Evolutionary conservation across 1,284 basidiomycete species (phyloP).

Genomic region (Heimioporus retisporus): DNA sequence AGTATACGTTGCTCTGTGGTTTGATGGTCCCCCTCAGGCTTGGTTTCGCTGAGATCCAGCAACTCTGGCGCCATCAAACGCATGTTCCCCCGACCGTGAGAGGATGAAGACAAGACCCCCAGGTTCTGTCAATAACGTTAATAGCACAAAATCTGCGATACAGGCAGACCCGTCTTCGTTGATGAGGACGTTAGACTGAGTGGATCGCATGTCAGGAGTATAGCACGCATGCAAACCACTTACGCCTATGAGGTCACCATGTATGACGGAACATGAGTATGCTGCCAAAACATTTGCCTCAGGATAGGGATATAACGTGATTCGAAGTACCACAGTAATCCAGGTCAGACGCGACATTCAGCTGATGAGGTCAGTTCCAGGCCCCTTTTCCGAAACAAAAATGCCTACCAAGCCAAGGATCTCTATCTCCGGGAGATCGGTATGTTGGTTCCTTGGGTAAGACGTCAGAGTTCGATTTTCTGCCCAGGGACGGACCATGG

Average conservation of each 20-base stretch:
- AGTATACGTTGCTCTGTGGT: conserved; percentile 26
- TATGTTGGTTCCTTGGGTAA: conserved; percentile 24
- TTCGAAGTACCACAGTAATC: neutral
- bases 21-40: neutral
- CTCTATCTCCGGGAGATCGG: conserved; percentile 4
- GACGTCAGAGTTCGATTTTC: conserved; percentile 31
- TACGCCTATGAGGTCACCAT: conserved; percentile 38
- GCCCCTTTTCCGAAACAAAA: neutral
- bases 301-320: too few relatives aligned
- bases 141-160: conserved; percentile 27
- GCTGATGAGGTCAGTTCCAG: conserved; percentile 14
- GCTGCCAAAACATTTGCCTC: conserved; percentile 23
- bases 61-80: conserved; percentile 49
- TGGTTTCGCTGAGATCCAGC: conserved; percentile 17
- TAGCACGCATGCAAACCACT: conserved; percentile 1
- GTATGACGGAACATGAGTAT: conserved; percentile 35
- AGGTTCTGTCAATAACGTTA: conserved; percentile 17
- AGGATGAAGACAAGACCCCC: conserved; percentile 16
- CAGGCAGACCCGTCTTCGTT: conserved; percentile 14
- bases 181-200: conserved; percentile 30
- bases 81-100: conserved; percentile 39
- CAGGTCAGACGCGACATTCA: conserved; percentile 31
- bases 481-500: conserved; percentile 36
- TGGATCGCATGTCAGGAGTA: neutral
- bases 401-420: conserved; percentile 25